Evolutionary conservation across 2,329 filamentous ascomycete genomes (phyloP).

Genomic region (Mycosphaerella arachidis): DNA sequence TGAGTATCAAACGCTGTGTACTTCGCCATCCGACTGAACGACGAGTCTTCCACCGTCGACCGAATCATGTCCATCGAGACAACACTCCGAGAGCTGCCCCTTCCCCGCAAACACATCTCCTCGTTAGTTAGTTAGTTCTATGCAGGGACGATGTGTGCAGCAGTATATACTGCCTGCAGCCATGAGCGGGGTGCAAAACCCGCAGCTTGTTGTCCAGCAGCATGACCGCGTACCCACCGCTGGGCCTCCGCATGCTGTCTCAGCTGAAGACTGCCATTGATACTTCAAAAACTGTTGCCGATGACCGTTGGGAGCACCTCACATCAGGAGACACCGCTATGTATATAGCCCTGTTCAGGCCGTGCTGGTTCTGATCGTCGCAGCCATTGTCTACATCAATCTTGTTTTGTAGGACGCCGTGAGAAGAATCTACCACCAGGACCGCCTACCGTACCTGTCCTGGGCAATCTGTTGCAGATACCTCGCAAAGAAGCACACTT

Average conservation of each 20-base stretch:
- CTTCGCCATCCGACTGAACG: too few relatives aligned
- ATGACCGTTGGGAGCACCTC: background rate
- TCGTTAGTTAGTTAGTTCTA: background rate
- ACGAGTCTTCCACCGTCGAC: too few relatives aligned
- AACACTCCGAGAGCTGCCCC: background rate
- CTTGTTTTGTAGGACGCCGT: slow-evolving; percentile 16
- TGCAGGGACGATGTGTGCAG: background rate
- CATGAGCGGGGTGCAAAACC: too few relatives aligned
- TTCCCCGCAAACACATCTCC: background rate
- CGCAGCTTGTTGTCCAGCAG: background rate
- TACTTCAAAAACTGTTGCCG: too few relatives aligned
- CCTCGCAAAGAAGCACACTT: slow-evolving; percentile 32
- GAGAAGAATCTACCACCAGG: slow-evolving; percentile 31
- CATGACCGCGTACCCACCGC: background rate
- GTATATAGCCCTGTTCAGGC: background rate
- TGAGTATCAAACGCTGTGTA: too few relatives aligned
- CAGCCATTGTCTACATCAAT: slow-evolving; percentile 13
- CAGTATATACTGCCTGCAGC: too few relatives aligned
- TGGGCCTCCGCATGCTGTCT: too few relatives aligned
- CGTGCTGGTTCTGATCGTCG: slow-evolving; percentile 6
- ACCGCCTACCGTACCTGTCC: slow-evolving; percentile 39
- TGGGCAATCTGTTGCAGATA: slow-evolving; percentile 42
- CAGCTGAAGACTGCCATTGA: too few relatives aligned
- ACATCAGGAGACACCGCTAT: background rate
- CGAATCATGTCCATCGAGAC: too few relatives aligned